Conservation (phyloP, 2,329 filamentous ascomycete species). For the Claviceps sp. region DNA sequence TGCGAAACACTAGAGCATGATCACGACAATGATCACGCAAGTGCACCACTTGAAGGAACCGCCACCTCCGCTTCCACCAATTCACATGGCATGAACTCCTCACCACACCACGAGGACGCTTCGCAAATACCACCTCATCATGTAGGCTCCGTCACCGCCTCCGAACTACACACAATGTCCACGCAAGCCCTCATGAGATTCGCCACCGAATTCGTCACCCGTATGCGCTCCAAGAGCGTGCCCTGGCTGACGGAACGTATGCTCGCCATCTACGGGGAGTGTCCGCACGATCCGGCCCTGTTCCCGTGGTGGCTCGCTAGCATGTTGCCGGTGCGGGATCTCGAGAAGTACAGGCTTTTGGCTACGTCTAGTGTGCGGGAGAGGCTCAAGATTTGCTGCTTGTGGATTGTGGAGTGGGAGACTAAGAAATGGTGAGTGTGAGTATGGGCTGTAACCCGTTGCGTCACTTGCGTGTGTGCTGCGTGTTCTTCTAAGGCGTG, state of each 20-base stretch:
- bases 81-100: too few species aligned
- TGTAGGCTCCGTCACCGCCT: background rate
- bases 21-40: too few species aligned
- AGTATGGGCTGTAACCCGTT: constrained; percentile 20
- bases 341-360: constrained; percentile 68
- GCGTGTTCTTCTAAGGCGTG: background rate
- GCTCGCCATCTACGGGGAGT: constrained; percentile 61
- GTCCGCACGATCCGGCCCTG: constrained; percentile 58
- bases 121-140: background rate
- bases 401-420: constrained; percentile 65
- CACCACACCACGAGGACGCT: too few species aligned
- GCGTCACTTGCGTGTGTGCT: background rate
- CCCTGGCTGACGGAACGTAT: constrained; percentile 65
- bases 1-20: too few species aligned
- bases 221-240: constrained; percentile 55
- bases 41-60: too few species aligned
- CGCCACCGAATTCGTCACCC: constrained; percentile 51
- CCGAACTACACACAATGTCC: constrained; percentile 35
- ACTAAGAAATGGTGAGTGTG: constrained; percentile 54
- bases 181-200: constrained; percentile 58
- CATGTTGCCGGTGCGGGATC: constrained; percentile 62
- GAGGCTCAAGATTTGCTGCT: constrained; percentile 67
- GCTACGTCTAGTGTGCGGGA: constrained; percentile 63
- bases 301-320: constrained; percentile 90
- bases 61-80: too few species aligned